These are phyloP conservation scores for Taiwanofungus camphoratus DNA, from an alignment of 1,284 basidiomycete genomes.

Conservation along the genomic window DNA sequence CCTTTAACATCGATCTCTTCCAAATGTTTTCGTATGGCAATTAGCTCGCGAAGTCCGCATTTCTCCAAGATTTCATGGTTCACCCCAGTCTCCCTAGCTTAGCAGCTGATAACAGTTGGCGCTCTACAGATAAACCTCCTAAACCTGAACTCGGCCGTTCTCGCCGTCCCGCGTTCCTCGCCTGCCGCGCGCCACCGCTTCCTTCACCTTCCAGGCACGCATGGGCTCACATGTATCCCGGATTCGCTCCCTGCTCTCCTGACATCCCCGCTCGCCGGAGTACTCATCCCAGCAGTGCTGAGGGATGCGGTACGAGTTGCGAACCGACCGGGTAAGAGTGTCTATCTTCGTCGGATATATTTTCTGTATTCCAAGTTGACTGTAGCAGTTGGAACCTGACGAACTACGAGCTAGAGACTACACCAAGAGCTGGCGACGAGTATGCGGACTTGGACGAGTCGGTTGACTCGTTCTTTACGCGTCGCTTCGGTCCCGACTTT, in stretches of 20 bases:
- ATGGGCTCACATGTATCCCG: slow-evolving; percentile 43
- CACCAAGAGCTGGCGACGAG: slow-evolving; percentile 6
- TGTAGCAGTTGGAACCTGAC: too few relatives aligned
- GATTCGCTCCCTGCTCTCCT: slow-evolving; percentile 37
- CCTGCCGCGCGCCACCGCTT: slow-evolving; percentile 73
- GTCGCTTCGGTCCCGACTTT: slow-evolving; percentile 71
- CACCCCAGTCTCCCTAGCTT: too few relatives aligned
- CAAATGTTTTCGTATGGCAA: too few relatives aligned
- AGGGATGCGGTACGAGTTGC: slow-evolving; percentile 50
- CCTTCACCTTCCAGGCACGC: slow-evolving; percentile 53
- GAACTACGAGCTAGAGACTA: too few relatives aligned
- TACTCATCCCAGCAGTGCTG: slow-evolving; percentile 50
- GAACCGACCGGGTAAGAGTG: slow-evolving; percentile 30
- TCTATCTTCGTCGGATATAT: slow-evolving; percentile 3
- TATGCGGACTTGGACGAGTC: slow-evolving; percentile 65
- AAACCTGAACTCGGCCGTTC: slow-evolving; percentile 48
- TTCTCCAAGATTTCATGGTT: too few relatives aligned
- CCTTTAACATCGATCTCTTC: too few relatives aligned
- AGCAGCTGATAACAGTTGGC: too few relatives aligned
- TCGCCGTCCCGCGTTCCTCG: slow-evolving; percentile 60
- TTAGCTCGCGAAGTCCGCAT: too few relatives aligned
- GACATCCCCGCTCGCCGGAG: slow-evolving; percentile 41
- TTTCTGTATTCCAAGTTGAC: too few relatives aligned
- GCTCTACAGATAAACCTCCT: slow-evolving; percentile 67
- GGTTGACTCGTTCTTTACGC: slow-evolving; percentile 71